Percentiles rank a stretch among this genome's conserved stretches.
Evolutionary conservation across 495 filamentous ascomycete species (phyloP).

Genomic region (Penicillium waksmanii): DNA sequence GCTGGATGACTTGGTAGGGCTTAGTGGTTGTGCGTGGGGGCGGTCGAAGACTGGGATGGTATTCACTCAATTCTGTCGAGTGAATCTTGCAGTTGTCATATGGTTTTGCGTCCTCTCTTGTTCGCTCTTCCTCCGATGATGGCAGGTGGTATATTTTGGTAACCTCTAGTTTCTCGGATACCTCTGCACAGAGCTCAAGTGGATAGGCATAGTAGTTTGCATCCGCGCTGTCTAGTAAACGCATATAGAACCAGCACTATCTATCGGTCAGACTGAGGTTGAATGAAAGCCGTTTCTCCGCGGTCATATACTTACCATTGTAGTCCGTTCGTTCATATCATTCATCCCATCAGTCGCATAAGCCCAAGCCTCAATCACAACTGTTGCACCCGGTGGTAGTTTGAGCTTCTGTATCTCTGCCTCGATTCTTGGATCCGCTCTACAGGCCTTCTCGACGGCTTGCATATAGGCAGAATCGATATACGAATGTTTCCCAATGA

Average conservation of each 20-base stretch:
- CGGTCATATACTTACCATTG: conserved; percentile 22
- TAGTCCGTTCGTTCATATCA: conserved; percentile 37
- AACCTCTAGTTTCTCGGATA: conserved; percentile 62
- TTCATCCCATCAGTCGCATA: conserved; percentile 45
- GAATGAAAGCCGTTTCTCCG: neutral
- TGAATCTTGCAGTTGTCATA: conserved; percentile 43
- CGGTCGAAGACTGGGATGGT: conserved; percentile 58
- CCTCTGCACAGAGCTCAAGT: conserved; percentile 68
- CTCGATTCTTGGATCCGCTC: conserved; percentile 25
- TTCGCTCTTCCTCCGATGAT: conserved; percentile 32
- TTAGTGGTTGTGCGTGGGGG: conserved; percentile 63
- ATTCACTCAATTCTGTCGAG: conserved; percentile 61
- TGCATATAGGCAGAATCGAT: conserved; percentile 37
- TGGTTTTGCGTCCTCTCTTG: conserved; percentile 19
- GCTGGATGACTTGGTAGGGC: conserved; percentile 75
- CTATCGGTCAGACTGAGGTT: neutral
- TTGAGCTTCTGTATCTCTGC: conserved; percentile 28
- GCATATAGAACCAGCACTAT: conserved; percentile 41
- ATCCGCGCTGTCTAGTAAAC: conserved; percentile 27
- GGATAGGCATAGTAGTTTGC: conserved; percentile 79
- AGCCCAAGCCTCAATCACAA: conserved; percentile 41
- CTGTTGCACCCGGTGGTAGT: conserved; percentile 31
- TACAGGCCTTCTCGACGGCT: conserved; percentile 30
- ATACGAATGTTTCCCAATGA: conserved; percentile 30
- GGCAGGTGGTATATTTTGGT: conserved; percentile 47